Evolutionary conservation across 2,329 filamentous ascomycete species (phyloP).

Genomic region (Penicillium crustosum): DNA sequence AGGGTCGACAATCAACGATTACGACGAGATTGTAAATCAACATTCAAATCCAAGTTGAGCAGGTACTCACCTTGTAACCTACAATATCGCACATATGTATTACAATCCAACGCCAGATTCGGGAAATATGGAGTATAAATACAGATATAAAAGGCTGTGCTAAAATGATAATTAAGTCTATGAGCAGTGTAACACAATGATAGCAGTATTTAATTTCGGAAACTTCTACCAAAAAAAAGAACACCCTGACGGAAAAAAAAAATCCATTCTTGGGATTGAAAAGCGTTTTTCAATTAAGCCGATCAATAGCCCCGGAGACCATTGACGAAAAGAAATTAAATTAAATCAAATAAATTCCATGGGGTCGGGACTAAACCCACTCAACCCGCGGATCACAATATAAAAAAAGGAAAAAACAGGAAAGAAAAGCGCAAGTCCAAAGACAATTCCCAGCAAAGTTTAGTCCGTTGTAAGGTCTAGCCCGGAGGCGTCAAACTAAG

Average conservation of each 20-base stretch:
- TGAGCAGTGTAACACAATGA: not conserved
- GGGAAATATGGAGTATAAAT: not conserved
- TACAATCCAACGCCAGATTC: too few relatives aligned
- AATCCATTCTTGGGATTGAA: not conserved
- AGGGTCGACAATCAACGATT: not conserved
- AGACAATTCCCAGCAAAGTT: conserved; percentile 17
- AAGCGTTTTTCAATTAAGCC: not conserved
- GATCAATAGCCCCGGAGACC: conserved; percentile 3
- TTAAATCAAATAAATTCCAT: not conserved
- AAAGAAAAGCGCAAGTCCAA: not conserved
- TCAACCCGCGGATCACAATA: conserved; percentile 6
- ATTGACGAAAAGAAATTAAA: not conserved
- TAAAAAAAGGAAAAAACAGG: not conserved
- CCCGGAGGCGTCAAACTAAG: conserved; percentile 24
- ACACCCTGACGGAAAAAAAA: not conserved
- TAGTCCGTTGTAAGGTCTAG: conserved; percentile 26
- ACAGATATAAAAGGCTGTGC: not conserved
- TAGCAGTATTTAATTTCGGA: not conserved
- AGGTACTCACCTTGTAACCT: not conserved
- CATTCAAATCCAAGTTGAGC: not conserved
- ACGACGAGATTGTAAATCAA: not conserved
- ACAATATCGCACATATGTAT: not conserved
- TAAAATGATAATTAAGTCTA: too few relatives aligned
- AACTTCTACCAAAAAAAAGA: not conserved
- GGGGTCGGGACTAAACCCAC: not conserved